Percentiles rank a stretch among this genome's conserved stretches.
phyloP scores from a whole-genome alignment of 2,329 filamentous ascomycete genomes.

The Aspergillus eucalypticola region DNA sequence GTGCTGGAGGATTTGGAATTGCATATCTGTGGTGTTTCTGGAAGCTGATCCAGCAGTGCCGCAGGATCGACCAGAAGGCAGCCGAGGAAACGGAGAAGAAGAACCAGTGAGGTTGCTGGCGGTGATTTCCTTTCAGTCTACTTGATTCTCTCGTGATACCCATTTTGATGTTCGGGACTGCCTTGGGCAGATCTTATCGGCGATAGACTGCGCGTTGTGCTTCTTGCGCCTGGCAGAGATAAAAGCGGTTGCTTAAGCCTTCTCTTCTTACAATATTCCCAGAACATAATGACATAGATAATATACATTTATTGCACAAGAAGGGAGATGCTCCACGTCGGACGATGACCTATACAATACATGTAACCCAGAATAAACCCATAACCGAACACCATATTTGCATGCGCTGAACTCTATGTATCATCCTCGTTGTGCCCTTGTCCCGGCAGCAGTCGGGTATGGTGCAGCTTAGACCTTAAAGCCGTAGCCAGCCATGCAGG shows the following conservation, averaged over 20 bases:
- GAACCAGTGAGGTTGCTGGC: slow-evolving; percentile 29
- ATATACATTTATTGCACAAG: slow-evolving; percentile 13
- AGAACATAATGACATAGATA: slow-evolving; percentile 4
- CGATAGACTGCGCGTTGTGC: neutral
- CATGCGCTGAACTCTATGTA: slow-evolving; percentile 6
- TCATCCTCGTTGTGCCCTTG: neutral
- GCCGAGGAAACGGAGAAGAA: slow-evolving; percentile 35
- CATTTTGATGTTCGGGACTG: slow-evolving; percentile 17
- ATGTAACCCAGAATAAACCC: slow-evolving; percentile 14
- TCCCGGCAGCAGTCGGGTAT: neutral
- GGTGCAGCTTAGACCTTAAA: slow-evolving; percentile 61
- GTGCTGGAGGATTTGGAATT: slow-evolving; percentile 78
- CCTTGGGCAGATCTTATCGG: neutral
- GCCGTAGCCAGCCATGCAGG: slow-evolving; percentile 90
- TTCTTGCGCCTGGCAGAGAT: neutral
- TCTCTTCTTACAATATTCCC: neutral
- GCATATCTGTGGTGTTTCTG: slow-evolving; percentile 92
- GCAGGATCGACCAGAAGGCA: slow-evolving; percentile 26
- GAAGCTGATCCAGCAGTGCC: slow-evolving; percentile 51
- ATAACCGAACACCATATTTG: slow-evolving; percentile 14
- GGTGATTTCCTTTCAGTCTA: slow-evolving; percentile 5
- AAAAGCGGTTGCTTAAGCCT: slow-evolving; percentile 1
- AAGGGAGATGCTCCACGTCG: slow-evolving; percentile 11
- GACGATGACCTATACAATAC: slow-evolving; percentile 17
- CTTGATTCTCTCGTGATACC: slow-evolving; percentile 30